Conservation (phyloP, 768 basidiomycete species). For the Kwoniella sp. region DNA sequence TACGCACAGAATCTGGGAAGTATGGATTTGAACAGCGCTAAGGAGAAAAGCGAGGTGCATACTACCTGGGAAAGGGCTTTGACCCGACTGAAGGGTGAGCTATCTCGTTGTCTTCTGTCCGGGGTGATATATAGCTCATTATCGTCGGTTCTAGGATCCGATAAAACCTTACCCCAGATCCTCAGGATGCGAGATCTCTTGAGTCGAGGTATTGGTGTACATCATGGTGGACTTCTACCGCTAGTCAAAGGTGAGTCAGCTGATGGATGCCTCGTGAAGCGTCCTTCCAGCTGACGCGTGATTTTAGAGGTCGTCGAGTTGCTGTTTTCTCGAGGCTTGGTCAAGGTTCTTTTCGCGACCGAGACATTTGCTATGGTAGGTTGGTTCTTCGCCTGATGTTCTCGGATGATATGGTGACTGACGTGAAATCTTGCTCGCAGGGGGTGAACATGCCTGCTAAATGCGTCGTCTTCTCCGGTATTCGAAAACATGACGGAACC, state of each 20-base stretch:
- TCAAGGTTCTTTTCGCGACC: slow-evolving; percentile 95
- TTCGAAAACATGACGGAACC: slow-evolving; percentile 91
- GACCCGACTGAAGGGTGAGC: slow-evolving; percentile 80
- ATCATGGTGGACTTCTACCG: slow-evolving; percentile 93
- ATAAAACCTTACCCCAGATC: slow-evolving; percentile 91
- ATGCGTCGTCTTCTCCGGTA: slow-evolving; percentile 93
- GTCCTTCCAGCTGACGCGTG: slow-evolving; percentile 16
- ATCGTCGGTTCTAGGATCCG: slow-evolving; percentile 65
- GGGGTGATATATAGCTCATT: neutral
- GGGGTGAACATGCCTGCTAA: slow-evolving; percentile 99
- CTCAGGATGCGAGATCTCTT: slow-evolving; percentile 83
- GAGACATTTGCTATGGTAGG: slow-evolving; percentile 98
- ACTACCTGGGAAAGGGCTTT: slow-evolving; percentile 89
- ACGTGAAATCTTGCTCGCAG: slow-evolving; percentile 58
- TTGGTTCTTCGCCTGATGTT: neutral
- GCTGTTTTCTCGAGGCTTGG: slow-evolving; percentile 88
- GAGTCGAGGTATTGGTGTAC: slow-evolving; percentile 90
- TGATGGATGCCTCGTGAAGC: neutral
- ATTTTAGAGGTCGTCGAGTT: slow-evolving; percentile 81
- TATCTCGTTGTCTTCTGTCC: too few relatives aligned
- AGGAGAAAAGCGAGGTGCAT: slow-evolving; percentile 97
- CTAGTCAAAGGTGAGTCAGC: slow-evolving; percentile 81
- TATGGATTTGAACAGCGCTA: slow-evolving; percentile 79
- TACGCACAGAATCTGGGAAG: slow-evolving; percentile 87
- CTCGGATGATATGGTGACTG: neutral